Conservation (phyloP, 768 basidiomycete species). For the Pleurotus djamor region DNA sequence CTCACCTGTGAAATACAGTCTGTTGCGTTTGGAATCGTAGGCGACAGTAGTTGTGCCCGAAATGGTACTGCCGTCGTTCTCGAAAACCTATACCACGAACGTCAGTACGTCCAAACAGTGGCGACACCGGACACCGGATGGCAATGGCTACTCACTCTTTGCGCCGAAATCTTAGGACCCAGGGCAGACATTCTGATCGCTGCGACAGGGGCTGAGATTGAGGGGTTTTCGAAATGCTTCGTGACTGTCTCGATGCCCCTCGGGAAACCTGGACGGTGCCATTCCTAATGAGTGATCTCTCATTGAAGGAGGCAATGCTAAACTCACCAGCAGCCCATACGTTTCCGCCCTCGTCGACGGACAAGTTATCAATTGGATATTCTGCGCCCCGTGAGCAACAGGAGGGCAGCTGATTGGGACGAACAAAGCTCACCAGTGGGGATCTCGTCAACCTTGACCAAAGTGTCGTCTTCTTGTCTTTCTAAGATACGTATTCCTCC, state of each 20-base stretch:
- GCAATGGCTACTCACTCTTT: too few species aligned
- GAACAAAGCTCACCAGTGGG: conserved; percentile 38
- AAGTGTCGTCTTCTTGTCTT: conserved; percentile 53
- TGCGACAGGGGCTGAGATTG: conserved; percentile 39
- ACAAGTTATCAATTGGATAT: conserved; percentile 49
- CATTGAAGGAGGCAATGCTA: neutral
- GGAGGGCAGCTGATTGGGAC: neutral
- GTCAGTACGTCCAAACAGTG: too few species aligned
- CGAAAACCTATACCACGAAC: conserved; percentile 46
- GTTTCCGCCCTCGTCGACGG: conserved; percentile 55
- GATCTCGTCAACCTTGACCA: conserved; percentile 53
- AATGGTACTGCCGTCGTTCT: conserved; percentile 60
- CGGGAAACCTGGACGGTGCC: conserved; percentile 36
- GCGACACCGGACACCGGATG: too few species aligned
- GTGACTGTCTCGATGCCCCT: conserved; percentile 27
- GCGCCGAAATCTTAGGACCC: conserved; percentile 38
- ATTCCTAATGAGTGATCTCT: neutral
- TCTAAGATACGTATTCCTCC: conserved; percentile 56
- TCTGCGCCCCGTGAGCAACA: neutral
- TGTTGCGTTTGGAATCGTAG: conserved; percentile 48
- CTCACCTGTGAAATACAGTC: conserved; percentile 60
- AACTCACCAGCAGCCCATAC: conserved; percentile 60
- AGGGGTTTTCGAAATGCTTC: conserved; percentile 42
- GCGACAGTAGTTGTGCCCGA: conserved; percentile 56
- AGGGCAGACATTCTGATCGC: conserved; percentile 47